Base-by-base conservation (phyloP, 352 stramenopile species). In the Phytophthora chlamydospora region DNA sequence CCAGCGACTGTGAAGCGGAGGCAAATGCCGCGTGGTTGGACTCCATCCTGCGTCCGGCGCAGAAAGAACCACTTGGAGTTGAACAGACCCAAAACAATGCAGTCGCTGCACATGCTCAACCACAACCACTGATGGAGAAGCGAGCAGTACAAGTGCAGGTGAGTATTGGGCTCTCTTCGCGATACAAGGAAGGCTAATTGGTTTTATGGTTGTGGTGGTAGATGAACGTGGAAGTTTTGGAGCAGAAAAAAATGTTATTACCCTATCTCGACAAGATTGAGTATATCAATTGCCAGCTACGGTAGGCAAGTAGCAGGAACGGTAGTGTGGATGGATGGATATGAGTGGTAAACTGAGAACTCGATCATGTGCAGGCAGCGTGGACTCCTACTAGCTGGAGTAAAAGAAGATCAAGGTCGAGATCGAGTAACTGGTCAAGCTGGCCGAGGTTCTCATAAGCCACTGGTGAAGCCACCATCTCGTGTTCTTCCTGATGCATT, bases 211-310 rank as follows among this genome's bases (percentile, higher is more conserved):
- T n/a, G 2, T 32, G 31, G 3, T 17, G 19, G 40, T 55, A 80
- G 66, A 85, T 90, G 78, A 89, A 71, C 31, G 73, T 87, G 12
- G 66, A 85, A 39, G 62, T 49, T 19, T 53, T 91, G 3, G 80
- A 89, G 58, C 78, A 91, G 36, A 95, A 93, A 69, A 91, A 90
- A 40, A 87, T 86, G 78, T 50, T 93, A 46, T 69, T 95, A 24
- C 86, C 86, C 38, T 95, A 93, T 44, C 59, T 95, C 27, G 80
- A 95, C 58, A 89, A 92, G 68, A 92, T 95, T 45, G 86, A 95
- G 66, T 95, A 95, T 61, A 91, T 95, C 54, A 93, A 93, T 63
- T 81, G 75, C 40, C 82, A 95, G 58, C 63, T 95, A 44, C 75
- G 73, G 68, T 85, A 60, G 47, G 73, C 17, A 40, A 54, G 39